phyloP scores from a whole-genome alignment of 495 filamentous ascomycete genomes.

The Podospora pseudopauciseta region DNA sequence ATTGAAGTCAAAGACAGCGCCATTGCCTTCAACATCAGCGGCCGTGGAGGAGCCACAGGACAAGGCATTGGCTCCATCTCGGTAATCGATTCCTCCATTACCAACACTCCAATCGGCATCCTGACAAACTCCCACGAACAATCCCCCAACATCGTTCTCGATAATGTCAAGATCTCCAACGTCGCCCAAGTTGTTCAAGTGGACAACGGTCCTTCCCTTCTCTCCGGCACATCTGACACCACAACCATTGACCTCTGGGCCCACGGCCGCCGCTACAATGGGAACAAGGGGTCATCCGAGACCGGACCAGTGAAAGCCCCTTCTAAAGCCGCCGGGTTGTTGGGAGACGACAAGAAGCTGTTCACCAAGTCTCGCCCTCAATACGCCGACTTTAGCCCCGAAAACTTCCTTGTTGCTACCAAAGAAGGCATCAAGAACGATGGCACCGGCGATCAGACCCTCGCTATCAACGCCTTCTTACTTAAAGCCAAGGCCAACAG shows the following conservation, averaged over 20 bases:
- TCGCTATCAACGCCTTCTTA: slow-evolving; percentile 6
- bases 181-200: background rate
- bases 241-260: background rate
- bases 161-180: background rate
- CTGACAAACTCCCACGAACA: background rate
- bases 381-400: background rate
- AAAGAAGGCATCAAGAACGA: background rate
- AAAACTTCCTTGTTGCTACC: background rate
- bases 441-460: background rate
- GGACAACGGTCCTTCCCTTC: background rate
- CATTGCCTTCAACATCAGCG: slow-evolving; percentile 51
- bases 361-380: background rate
- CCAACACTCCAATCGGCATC: background rate
- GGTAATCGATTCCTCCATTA: background rate
- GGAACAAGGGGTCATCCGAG: background rate
- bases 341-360: background rate
- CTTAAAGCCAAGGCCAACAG: background rate
- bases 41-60: too few species aligned
- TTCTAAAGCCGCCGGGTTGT: background rate
- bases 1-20: slow-evolving; percentile 70
- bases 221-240: background rate
- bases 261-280: background rate
- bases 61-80: background rate
- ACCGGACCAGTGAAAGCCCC: background rate
- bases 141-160: background rate